These are phyloP conservation scores for Beauveria rudraprayagi DNA, from an alignment of 2,329 filamentous ascomycete species.

Conservation along the genomic window DNA sequence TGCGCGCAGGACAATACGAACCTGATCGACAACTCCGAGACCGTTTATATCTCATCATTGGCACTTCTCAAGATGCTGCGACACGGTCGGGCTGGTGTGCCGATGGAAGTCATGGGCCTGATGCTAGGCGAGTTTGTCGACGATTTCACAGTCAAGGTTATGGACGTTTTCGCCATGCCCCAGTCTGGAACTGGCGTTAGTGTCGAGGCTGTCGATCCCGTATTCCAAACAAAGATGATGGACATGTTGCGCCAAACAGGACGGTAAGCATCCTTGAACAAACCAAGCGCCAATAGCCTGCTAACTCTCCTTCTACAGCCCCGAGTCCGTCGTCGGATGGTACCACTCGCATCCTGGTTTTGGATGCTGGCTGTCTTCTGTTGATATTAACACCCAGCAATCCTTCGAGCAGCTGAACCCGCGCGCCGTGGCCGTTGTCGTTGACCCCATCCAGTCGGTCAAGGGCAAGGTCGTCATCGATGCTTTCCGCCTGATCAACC, in stretches of 20 bases:
- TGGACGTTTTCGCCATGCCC: slow-evolving; percentile 99
- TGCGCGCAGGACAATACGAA: slow-evolving; percentile 68
- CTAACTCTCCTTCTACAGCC: slow-evolving; percentile 42
- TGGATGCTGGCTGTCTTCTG: slow-evolving; percentile 96
- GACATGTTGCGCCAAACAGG: slow-evolving; percentile 98
- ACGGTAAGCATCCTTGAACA: slow-evolving; percentile 49
- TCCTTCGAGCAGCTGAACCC: slow-evolving; percentile 99
- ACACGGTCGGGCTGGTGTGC: slow-evolving; percentile 92
- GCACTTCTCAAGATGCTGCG: slow-evolving; percentile 97
- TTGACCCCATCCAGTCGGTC: slow-evolving; percentile 97
- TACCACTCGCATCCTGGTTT: slow-evolving; percentile 99
- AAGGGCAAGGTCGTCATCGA: slow-evolving; percentile 99
- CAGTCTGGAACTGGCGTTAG: slow-evolving; percentile 97
- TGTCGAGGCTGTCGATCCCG: slow-evolving; percentile 95
- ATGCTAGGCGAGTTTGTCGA: slow-evolving; percentile 99
- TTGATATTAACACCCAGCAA: slow-evolving; percentile 99
- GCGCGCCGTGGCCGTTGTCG: slow-evolving; percentile 92
- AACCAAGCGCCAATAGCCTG: neutral
- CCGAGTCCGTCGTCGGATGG: slow-evolving; percentile 97
- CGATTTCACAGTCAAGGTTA: slow-evolving; percentile 95
- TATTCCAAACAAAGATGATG: slow-evolving; percentile 99
- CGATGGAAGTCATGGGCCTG: slow-evolving; percentile 99
- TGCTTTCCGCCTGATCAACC: slow-evolving; percentile 96
- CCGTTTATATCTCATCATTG: slow-evolving; percentile 96
- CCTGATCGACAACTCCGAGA: slow-evolving; percentile 98